Base-by-base conservation (phyloP, 805 yeast species). In the Maudiozyma turicensis region DNA sequence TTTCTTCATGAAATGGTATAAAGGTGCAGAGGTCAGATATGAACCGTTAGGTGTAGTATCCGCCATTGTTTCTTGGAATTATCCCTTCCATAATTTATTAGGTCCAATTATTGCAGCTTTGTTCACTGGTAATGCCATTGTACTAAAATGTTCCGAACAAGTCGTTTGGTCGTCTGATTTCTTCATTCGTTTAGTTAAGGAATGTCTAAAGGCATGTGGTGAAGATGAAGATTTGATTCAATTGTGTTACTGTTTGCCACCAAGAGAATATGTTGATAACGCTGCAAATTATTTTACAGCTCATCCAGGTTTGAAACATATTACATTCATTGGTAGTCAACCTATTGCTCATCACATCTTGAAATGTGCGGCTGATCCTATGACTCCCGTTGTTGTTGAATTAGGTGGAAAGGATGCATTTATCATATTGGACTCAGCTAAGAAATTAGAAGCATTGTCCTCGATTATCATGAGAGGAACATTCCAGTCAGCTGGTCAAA, bases 401-500 rank as follows among this genome's bases (percentile, higher is more conserved):
- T 73, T 93, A 37, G 99, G 99, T 37, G 99, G 99, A 20, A 93
- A 93, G 60, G 99, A 93, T 65, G 84, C 97, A 0, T 79, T 88
- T 20, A 75, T 93, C 46, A 88, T 90, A 3, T 74, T 93, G 54
- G 97, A 91, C 59, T 93, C 87, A 56, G 84, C 78, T 39, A 71
- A 78, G 53, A 32, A 82, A 54, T 55, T 77, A 40, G 66, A 73
- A 8, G 68, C 74, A 5, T 69, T 84, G 40, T 82, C 95, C 0
- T 86, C 96, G 13, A 81, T 89, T 29, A 76, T 93, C 39, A 76
- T 93, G 84, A 76, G 99, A 61, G 99, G 99, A 35, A 84, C 96
- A 0, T 93, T 91, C 72, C 99, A 93, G 69, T 85, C 95, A 48
- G 86, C 96, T 0, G 99, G 99, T 10, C 99, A 93, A 69, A 93